Evolutionary conservation across 2,329 filamentous ascomycete species (phyloP).

Genomic region (Truncatella angustata): DNA sequence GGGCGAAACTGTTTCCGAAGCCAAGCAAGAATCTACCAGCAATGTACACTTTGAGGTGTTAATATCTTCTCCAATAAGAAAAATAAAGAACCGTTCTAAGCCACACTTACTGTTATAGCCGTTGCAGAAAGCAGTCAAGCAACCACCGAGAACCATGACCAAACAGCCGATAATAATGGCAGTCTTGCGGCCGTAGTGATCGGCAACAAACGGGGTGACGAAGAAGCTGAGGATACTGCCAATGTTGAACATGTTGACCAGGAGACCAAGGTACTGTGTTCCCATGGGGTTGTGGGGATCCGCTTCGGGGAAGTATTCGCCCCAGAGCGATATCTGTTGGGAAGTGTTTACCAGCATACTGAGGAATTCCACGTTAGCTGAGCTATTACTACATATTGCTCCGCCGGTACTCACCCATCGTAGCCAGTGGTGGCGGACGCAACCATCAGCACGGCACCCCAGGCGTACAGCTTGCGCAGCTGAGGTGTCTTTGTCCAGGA

Average conservation of each 20-base stretch:
- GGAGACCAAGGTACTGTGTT: slow-evolving; percentile 6
- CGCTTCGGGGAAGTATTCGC: slow-evolving; percentile 41
- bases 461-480: slow-evolving; percentile 54
- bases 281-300: slow-evolving; percentile 6
- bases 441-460: slow-evolving; percentile 53
- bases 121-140: slow-evolving; percentile 50
- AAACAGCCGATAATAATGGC: slow-evolving; percentile 50
- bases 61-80: neutral
- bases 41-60: slow-evolving; percentile 37
- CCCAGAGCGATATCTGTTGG: slow-evolving; percentile 55
- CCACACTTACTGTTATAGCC: slow-evolving; percentile 31
- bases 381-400: neutral
- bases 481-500: slow-evolving; percentile 57
- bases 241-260: slow-evolving; percentile 39
- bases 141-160: slow-evolving; percentile 52
- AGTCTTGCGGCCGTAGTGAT: slow-evolving; percentile 40
- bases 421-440: slow-evolving; percentile 62
- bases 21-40: slow-evolving; percentile 57
- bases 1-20: slow-evolving; percentile 52
- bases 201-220: slow-evolving; percentile 44
- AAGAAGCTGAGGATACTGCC: slow-evolving; percentile 37
- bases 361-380: neutral
- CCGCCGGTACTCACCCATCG: slow-evolving; percentile 43
- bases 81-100: neutral
- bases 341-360: slow-evolving; percentile 58